A percentile compares a stretch with the other conserved stretches of the same genome.
These are phyloP conservation scores for Carpediemonas membranifera DNA, from an alignment of 78 protist species.

Conservation along the genomic window DNA sequence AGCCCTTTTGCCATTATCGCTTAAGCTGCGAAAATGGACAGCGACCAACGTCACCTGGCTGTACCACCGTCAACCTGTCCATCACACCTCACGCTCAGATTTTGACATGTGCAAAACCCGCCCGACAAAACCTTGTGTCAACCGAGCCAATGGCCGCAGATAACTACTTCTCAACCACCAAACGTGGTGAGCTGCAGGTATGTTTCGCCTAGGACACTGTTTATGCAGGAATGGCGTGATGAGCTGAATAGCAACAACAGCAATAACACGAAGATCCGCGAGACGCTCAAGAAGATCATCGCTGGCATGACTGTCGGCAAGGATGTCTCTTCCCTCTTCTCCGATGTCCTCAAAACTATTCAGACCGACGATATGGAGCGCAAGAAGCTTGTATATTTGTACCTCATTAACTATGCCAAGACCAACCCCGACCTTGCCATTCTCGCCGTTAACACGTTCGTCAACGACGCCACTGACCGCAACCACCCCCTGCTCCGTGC, in stretches of 20 bases:
- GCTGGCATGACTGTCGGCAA: conserved; percentile 97
- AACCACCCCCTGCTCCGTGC: conserved; percentile 88
- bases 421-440: conserved; percentile 90
- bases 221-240: background rate
- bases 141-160: background rate
- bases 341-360: conserved; percentile 1
- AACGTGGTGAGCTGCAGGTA: background rate
- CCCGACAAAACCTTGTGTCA: background rate
- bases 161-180: background rate
- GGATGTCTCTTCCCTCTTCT: background rate
- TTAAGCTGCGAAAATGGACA: background rate
- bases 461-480: conserved; percentile 71
- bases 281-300: conserved; percentile 93
- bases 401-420: conserved; percentile 94
- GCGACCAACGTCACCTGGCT: background rate
- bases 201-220: background rate
- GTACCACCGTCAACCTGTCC: too few species aligned
- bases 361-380: conserved; percentile 64
- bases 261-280: conserved; percentile 36
- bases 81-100: too few species aligned
- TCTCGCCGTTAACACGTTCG: conserved; percentile 88
- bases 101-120: background rate
- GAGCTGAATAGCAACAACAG: background rate
- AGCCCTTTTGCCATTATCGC: too few species aligned
- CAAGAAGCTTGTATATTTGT: conserved; percentile 94